Percentiles rank a stretch among this genome's conserved stretches.
Conservation (phyloP, 2,329 filamentous ascomycete genomes). For the Plenodomus tracheiphilus region DNA sequence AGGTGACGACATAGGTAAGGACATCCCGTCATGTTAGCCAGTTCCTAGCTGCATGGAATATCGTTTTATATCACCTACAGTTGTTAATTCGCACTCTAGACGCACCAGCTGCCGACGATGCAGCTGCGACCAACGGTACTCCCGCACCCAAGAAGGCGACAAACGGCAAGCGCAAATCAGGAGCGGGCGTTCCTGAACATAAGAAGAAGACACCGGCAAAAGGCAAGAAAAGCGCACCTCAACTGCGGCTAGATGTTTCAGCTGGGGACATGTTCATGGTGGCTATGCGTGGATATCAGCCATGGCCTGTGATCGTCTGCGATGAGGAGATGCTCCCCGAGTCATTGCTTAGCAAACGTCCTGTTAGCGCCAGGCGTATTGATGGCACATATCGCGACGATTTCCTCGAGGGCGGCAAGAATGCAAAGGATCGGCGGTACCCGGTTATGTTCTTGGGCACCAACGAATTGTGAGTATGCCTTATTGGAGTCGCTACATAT, state of each 20-base stretch:
- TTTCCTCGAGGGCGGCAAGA: conserved; percentile 85
- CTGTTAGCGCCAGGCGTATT: conserved; percentile 77
- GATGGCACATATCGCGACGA: conserved; percentile 89
- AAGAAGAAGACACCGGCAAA: conserved; percentile 75
- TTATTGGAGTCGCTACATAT: background rate
- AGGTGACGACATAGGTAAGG: conserved; percentile 31
- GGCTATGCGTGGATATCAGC: conserved; percentile 90
- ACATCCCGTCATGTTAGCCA: background rate
- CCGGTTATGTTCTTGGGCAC: conserved; percentile 94
- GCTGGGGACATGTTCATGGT: conserved; percentile 92
- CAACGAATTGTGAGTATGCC: conserved; percentile 87
- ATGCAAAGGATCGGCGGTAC: conserved; percentile 81
- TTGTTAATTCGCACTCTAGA: conserved; percentile 29
- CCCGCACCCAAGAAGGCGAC: conserved; percentile 45
- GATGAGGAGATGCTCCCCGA: conserved; percentile 92
- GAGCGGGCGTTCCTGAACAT: conserved; percentile 63
- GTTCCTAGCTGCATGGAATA: conserved; percentile 1
- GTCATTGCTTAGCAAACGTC: conserved; percentile 74
- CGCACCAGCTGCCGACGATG: conserved; percentile 42
- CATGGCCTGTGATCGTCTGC: conserved; percentile 92
- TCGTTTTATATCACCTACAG: background rate
- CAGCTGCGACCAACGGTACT: conserved; percentile 54
- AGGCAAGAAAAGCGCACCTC: conserved; percentile 79
- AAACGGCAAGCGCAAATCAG: conserved; percentile 69
- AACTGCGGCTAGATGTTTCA: conserved; percentile 72